Evolutionary conservation across 1,139 yeast genomes (phyloP).

Genomic region (Cylindricascospora bacillispora): DNA sequence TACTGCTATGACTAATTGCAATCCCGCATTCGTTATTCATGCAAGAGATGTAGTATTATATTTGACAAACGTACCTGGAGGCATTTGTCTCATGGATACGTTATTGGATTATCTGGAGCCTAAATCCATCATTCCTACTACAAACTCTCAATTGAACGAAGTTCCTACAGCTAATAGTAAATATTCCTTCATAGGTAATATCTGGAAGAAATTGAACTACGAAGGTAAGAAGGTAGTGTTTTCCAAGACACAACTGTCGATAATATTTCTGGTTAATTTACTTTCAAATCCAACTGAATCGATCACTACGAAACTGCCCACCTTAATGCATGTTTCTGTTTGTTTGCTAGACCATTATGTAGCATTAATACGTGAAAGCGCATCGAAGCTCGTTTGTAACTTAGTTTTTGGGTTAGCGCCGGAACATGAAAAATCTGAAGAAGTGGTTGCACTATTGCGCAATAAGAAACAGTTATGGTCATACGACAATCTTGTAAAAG

Average conservation of each 20-base stretch:
- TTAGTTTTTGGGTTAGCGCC: conserved; percentile 54
- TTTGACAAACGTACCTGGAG: conserved; percentile 34
- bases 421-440: conserved; percentile 39
- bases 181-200: conserved; percentile 69
- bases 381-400: conserved; percentile 62
- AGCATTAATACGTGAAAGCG: conserved; percentile 72
- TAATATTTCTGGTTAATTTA: conserved; percentile 73
- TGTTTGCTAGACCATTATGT: conserved; percentile 81
- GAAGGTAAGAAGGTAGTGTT: conserved; percentile 65
- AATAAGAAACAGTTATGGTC: conserved; percentile 54
- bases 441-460: conserved; percentile 43
- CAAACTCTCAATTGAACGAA: conserved; percentile 30
- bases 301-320: conserved; percentile 47
- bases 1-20: conserved; percentile 59
- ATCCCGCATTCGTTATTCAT: conserved; percentile 62
- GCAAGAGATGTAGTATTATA: conserved; percentile 74
- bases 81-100: conserved; percentile 34
- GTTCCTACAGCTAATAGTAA: conserved; percentile 22
- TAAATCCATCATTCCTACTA: conserved; percentile 67
- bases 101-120: conserved; percentile 66
- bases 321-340: conserved; percentile 71
- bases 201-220: conserved; percentile 43
- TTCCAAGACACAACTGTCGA: conserved; percentile 77
- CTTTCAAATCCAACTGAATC: conserved; percentile 48
- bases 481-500: conserved; percentile 73